Evolutionary conservation across 2,329 filamentous ascomycete genomes (phyloP), one percentile per base, ranked within the genome.

Genomic region (Davidsoniella virescens): DNA sequence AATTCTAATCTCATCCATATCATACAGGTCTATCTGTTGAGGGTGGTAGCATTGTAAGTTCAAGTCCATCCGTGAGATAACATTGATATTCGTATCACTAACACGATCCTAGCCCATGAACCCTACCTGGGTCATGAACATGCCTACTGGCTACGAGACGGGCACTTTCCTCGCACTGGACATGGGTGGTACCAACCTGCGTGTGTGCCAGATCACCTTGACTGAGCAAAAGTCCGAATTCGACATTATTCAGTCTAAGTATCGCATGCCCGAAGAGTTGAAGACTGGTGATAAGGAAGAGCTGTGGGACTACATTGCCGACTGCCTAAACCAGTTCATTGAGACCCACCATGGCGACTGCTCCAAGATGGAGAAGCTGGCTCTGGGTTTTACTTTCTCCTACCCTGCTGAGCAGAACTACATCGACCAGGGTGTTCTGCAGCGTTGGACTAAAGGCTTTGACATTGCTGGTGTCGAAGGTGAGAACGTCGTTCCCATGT

Each of bases 401-500:
- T 95, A 94, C 64, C 90, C 90, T 2, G 88, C 87, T 14, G 92
- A 85, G 0, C 90, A 95, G 65, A 79, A 93, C 59, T 90, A 87
- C 66, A 88, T 95, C 60, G 87, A 95, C 58, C 85, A 94, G 64
- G 90, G 88, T 57, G 75, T 94, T 38, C 74, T 95, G 52, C 88
- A 95, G 67, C 80, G 87, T 58, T 96, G 90, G 90, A 95, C 90
- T 58, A 96, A 96, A 71, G 90, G 90, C 2, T 95, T 95, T 61
- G 88, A 95, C 62, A 94, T 96, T 64, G 75, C 80, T 23, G 88
- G 87, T 38, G 87, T 95, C 42, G 88, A 95, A 69, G 88, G 88
- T 49, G 60, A 90, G 45, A 90, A 96, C 60, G 84, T 94, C 25
- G 87, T 94, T 8, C 85, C 86, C 46, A 84, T 90, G 68, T 82